phyloP scores from a whole-genome alignment of 768 basidiomycete genomes.

The Artomyces pyxidatus region DNA sequence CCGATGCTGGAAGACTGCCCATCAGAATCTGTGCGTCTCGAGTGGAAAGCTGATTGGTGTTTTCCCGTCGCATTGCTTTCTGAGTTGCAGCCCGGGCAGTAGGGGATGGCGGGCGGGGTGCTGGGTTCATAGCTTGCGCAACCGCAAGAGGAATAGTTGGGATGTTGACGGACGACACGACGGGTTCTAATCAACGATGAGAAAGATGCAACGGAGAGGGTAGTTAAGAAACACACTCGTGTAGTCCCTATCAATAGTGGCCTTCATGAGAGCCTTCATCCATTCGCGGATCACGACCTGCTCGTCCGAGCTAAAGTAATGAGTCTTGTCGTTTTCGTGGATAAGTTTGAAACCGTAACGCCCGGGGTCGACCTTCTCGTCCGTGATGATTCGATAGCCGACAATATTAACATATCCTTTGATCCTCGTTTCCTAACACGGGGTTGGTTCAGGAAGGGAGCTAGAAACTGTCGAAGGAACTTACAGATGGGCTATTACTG shows the following conservation, averaged over 20 bases:
- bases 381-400: slow-evolving; percentile 89
- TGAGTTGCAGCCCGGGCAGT: slow-evolving; percentile 82
- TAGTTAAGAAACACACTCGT: slow-evolving; percentile 47
- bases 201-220: neutral
- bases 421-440: slow-evolving; percentile 74
- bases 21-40: slow-evolving; percentile 68
- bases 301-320: slow-evolving; percentile 90
- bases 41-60: slow-evolving; percentile 72
- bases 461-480: neutral
- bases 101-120: slow-evolving; percentile 91
- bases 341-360: slow-evolving; percentile 93
- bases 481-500: slow-evolving; percentile 54
- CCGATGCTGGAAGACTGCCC: slow-evolving; percentile 45
- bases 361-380: slow-evolving; percentile 87
- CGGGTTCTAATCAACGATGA: slow-evolving; percentile 52
- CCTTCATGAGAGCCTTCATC: slow-evolving; percentile 99
- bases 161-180: slow-evolving; percentile 94
- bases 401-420: slow-evolving; percentile 92
- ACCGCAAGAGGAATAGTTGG: slow-evolving; percentile 92
- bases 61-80: slow-evolving; percentile 75
- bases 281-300: slow-evolving; percentile 82
- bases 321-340: slow-evolving; percentile 79
- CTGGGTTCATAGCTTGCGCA: slow-evolving; percentile 95
- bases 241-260: slow-evolving; percentile 92
- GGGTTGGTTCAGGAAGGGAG: neutral